Base-by-base conservation (phyloP, 805 yeast genomes). In the Myxozyma vanderwaltii region DNA sequence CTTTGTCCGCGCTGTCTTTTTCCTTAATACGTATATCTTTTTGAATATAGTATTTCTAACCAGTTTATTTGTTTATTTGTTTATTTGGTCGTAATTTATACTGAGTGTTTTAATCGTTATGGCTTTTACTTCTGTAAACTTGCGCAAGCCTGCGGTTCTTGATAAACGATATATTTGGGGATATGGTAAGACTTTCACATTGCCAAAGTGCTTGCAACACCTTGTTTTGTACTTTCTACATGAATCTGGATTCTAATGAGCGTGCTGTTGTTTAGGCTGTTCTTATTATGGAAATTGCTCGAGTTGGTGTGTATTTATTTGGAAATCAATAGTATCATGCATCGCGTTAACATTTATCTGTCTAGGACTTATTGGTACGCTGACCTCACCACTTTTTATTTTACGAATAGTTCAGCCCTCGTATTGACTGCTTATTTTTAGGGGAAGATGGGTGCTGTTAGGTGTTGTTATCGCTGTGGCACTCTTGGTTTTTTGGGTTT, bases 361-460 rank as follows among this genome's bases (percentile, higher is more conserved):
- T 6, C 19, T 38, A 58, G 62, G 62, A 53, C 53, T 43, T 58
- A 53, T 45, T 58, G 62, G 62, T 58, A 53, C 36, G 62, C 38
- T 15, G n/a, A n/a, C n/a, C n/a, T n/a, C n/a, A n/a, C n/a, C n/a
- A n/a, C n/a, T n/a, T n/a, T n/a, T n/a, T n/a, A n/a, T n/a, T n/a
- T n/a, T n/a, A n/a, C n/a, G n/a, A n/a, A n/a, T n/a, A n/a, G n/a
- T n/a, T n/a, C n/a, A n/a, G n/a, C n/a, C n/a, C n/a, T n/a, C n/a
- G n/a, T n/a, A n/a, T n/a, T n/a, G n/a, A n/a, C n/a, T n/a, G n/a
- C n/a, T n/a, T n/a, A n/a, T n/a, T n/a, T n/a, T n/a, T 19, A 55
- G 63, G 63, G 63, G 63, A 10, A 52, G 63, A 40, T 59, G 63
- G 63, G 59, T 59, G 1, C 51, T 59, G 5, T 36, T 59, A 23